phyloP scores from a whole-genome alignment of 1,139 yeast genomes.

The Candida labiduridarum region DNA sequence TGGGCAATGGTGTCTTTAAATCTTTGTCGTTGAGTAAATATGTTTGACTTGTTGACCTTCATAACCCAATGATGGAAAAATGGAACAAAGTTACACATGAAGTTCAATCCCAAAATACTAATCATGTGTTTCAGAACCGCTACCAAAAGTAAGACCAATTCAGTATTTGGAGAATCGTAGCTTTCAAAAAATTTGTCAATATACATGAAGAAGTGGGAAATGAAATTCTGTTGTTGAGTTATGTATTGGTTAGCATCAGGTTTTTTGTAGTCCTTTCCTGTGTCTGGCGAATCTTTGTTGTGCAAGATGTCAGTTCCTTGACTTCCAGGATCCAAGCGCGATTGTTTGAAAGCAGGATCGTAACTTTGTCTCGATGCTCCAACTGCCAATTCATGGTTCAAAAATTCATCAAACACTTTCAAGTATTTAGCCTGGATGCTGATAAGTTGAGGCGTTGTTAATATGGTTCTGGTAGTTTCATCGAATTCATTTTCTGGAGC shows the following conservation, averaged over 20 bases:
- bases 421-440: constrained; percentile 37
- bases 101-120: constrained; percentile 47
- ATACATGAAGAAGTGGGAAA: constrained; percentile 35
- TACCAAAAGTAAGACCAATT: constrained; percentile 26
- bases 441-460: constrained; percentile 28
- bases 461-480: constrained; percentile 16
- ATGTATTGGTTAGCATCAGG: constrained; percentile 46
- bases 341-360: constrained; percentile 11
- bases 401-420: constrained; percentile 35
- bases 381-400: constrained; percentile 32
- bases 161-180: constrained; percentile 25
- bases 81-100: constrained; percentile 48
- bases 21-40: constrained; percentile 17
- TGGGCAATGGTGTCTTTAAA: constrained; percentile 42
- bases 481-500: constrained; percentile 29
- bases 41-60: constrained; percentile 17
- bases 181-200: constrained; percentile 34
- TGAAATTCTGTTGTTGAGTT: constrained; percentile 37
- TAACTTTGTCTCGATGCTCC: constrained; percentile 9
- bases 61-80: constrained; percentile 51
- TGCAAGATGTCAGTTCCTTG: constrained; percentile 11
- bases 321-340: constrained; percentile 13
- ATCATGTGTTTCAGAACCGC: constrained; percentile 32
- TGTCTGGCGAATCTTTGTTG: constrained; percentile 18
- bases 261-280: constrained; percentile 24